Evolutionary conservation across 2,329 filamentous ascomycete species (phyloP).

Genomic region (Fusarium guadeloupense): DNA sequence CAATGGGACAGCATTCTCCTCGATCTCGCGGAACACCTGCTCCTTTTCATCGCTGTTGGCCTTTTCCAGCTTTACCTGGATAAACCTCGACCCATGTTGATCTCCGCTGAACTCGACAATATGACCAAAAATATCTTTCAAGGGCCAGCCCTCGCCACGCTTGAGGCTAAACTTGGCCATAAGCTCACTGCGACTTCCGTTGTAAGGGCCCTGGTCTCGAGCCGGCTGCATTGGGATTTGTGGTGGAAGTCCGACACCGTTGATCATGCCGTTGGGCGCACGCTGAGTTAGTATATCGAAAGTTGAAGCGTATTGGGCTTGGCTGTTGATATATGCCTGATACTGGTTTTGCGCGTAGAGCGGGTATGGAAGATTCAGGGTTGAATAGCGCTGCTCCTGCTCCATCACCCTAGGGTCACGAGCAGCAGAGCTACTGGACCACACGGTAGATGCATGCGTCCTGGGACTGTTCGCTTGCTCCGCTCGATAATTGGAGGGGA

Average conservation of each 20-base stretch:
- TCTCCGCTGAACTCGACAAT: conserved; percentile 96
- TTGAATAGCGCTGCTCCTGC: conserved; percentile 50
- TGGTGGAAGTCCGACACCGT: conserved; percentile 42
- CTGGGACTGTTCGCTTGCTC: conserved; percentile 42
- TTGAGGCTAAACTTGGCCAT: conserved; percentile 83
- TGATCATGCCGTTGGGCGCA: conserved; percentile 47
- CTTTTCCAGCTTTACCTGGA: conserved; percentile 89
- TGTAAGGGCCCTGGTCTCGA: conserved; percentile 66
- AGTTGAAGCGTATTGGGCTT: conserved; percentile 48
- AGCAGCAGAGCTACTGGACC: conserved; percentile 49
- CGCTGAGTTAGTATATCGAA: conserved; percentile 51
- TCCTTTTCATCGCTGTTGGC: conserved; percentile 98
- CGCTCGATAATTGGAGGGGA: conserved; percentile 49
- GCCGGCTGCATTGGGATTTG: conserved; percentile 49
- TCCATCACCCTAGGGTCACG: conserved; percentile 51
- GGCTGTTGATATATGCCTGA: conserved; percentile 40
- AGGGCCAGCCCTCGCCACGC: conserved; percentile 72
- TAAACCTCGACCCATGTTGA: conserved; percentile 94
- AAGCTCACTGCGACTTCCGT: conserved; percentile 73
- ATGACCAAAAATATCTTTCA: conserved; percentile 88
- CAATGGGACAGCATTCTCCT: conserved; percentile 82
- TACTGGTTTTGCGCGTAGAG: conserved; percentile 48
- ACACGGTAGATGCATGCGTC: conserved; percentile 46
- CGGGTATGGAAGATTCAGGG: conserved; percentile 44
- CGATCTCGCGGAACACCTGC: conserved; percentile 86